Evolutionary conservation across 140 eudicot genomes (phyloP).

Genomic region (Stevia rebaudiana): DNA sequence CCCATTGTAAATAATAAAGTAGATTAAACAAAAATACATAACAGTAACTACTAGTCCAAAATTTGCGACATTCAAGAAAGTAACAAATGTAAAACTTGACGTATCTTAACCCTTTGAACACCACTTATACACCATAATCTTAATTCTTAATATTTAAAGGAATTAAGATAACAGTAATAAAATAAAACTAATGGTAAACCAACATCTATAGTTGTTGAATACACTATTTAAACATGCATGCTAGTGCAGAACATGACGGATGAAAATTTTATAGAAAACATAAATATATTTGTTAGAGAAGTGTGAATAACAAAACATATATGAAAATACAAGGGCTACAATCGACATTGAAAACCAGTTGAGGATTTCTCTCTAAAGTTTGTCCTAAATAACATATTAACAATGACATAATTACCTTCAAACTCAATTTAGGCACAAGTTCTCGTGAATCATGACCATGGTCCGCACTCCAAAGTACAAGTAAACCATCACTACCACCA

Average conservation of each 20-base stretch:
- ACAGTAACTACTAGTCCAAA: conserved; percentile 1
- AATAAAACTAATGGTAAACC: not conserved
- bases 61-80: not conserved
- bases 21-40: not conserved
- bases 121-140: not conserved
- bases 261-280: not conserved
- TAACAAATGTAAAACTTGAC: not conserved
- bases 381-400: not conserved
- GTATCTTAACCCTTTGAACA: not conserved
- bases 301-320: not conserved
- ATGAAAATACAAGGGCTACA: not conserved
- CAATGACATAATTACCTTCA: conserved; percentile 48
- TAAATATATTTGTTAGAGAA: not conserved
- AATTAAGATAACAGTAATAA: not conserved
- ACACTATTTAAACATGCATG: conserved; percentile 8
- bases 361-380: not conserved
- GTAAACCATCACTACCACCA: conserved; percentile 97
- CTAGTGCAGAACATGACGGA: not conserved
- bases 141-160: not conserved
- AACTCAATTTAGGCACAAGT: conserved; percentile 94
- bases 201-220: conserved; percentile 10
- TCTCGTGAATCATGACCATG: conserved; percentile 93
- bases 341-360: not conserved
- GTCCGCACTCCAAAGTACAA: conserved; percentile 92
- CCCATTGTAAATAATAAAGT: not conserved